Evolutionary conservation across 345 rosid genomes (phyloP), one percentile per base, ranked within the genome.

Genomic region (Citrus trifoliata): DNA sequence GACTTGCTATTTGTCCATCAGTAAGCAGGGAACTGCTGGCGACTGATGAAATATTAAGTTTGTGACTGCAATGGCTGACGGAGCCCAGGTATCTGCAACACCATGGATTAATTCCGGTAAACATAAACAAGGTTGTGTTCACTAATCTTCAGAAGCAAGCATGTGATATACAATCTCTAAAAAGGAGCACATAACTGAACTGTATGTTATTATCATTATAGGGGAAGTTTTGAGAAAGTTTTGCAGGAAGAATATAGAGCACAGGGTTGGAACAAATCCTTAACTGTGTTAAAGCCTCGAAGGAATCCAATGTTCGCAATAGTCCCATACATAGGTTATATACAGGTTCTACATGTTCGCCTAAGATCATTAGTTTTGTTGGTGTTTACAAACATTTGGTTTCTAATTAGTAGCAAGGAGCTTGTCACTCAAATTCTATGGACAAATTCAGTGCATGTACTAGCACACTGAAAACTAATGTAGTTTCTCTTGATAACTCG

Each of bases 41-140:
- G 63, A 37, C 51, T 24, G 9, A 7, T 46, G 27, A 30, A 76
- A 53, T 28, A 7, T 80, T 70, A 76, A 56, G 71, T 53, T 53
- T 53, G 53, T 7, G 80, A 27, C 69, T 60, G 85, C 46, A 35
- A 46, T 4, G 78, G 82, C 18, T 75, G 70, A 25, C 79, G 83
- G 40, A 88, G 90, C 51, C 89, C 90, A 6, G 88, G 92, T 70
- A 88, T 87, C 92, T 90, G 89, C 85, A 82, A 71, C 76, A 80
- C 16, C 70, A 38, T 21, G 1, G 30, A 51, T 35, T 19, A 32
- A n/a, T 27, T 21, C 10, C n/a, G 10, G 22, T 35, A 32, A 10
- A 42, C 14, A 72, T 21, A 27, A 28, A 46, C 51, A 13, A 13
- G 51, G 51, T 46, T 46, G 51, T 46, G 18, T 25, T 27, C 35